Conservation (phyloP, 306 rosid species). For the Malus asiatica region DNA sequence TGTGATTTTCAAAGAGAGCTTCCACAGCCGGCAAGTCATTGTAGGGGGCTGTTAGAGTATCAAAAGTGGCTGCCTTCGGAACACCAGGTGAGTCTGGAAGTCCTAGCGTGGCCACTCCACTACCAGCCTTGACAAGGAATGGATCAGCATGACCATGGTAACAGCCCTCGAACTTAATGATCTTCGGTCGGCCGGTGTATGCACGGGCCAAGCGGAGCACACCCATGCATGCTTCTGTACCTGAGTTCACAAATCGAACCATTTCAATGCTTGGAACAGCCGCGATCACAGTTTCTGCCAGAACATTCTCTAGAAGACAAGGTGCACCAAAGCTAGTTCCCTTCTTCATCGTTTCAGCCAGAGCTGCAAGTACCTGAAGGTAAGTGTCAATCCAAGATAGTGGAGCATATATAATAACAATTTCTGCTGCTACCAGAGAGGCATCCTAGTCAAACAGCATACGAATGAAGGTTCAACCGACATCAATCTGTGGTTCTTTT, state of each 20-base stretch:
- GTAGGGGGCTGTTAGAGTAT: constrained; percentile 73
- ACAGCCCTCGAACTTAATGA: constrained; percentile 93
- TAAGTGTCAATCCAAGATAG: constrained; percentile 1
- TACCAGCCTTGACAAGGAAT: constrained; percentile 91
- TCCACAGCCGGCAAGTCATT: constrained; percentile 71
- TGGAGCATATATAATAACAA: neutral
- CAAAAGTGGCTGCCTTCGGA: constrained; percentile 78
- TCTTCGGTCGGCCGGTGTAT: constrained; percentile 57
- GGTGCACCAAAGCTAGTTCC: constrained; percentile 99
- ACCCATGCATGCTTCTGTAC: constrained; percentile 97
- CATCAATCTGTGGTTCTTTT: neutral
- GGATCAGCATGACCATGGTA: constrained; percentile 99
- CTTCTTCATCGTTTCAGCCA: constrained; percentile 83
- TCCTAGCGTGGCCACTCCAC: constrained; percentile 92
- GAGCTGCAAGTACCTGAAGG: constrained; percentile 86
- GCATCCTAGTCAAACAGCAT: neutral
- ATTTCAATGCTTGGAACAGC: constrained; percentile 93
- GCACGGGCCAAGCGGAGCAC: constrained; percentile 89
- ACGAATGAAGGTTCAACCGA: neutral
- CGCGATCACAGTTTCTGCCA: constrained; percentile 74
- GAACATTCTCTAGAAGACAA: constrained; percentile 70
- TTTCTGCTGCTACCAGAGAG: neutral
- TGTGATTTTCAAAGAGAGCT: constrained; percentile 52
- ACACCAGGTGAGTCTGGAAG: constrained; percentile 99
- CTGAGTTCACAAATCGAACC: constrained; percentile 95